Base-by-base conservation (phyloP, 164 flowering plant species). In the Sextonia rubra region DNA sequence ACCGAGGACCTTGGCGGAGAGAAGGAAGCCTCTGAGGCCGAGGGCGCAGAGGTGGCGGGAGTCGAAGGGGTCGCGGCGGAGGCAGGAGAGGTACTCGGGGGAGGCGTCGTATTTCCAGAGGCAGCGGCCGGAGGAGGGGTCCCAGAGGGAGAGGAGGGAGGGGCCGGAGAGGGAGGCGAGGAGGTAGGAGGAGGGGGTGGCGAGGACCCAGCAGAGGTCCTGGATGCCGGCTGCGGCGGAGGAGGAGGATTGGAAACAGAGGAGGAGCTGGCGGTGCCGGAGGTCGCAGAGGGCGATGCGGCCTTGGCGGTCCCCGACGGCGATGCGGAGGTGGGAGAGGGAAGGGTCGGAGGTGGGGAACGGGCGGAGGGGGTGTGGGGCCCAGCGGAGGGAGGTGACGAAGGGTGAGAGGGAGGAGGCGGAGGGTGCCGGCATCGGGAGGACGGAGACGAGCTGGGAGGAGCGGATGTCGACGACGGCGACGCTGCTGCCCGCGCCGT, bases 221-320 rank as follows among this genome's bases (percentile, higher is more conserved):
- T 93, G 99, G 56, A 95, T 68, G 8, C 95, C 99, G 11, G 44
- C 11, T 8, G 44, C 6, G 1, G 37, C 4, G 37, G 37, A 30
- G 37, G 37, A 7, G 44, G 44, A 37, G 44, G 44, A 76, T 1
- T 90, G 91, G 67, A 93, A 75, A 85, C 89, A 86, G 71, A 91
- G 83, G 17, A 75, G 23, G 18, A 83, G 72, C 56, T 82, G 83
- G 12, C 80, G 74, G 52, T 78, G 74, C 18, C 86, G 87, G 80
- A 84, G 75, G 71, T 90, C 98, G 58, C 87, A 76, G 44, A 94
- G 82, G 17, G 89, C 85, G 69, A 91, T 82, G 68, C 94, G 90
- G 37, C 98, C 98, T 61, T 93, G 97, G 68, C 97, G 98, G 70
- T 93, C 98, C 18, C 86, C 98, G 60, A 85, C 97, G 24, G 98